Conservation (phyloP, 805 yeast genomes). For the Candida xiaguanensis region DNA sequence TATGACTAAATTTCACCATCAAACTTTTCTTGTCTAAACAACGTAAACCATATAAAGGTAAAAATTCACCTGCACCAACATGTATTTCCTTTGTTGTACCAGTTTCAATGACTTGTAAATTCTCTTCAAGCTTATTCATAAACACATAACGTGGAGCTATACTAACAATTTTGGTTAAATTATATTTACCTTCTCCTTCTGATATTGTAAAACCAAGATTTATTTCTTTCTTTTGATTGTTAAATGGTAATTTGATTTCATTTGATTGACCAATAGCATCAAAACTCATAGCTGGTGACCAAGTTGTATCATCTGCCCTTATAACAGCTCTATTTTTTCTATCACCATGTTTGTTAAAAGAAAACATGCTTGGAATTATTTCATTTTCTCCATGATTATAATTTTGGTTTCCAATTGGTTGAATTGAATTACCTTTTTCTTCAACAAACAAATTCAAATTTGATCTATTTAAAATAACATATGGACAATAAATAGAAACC, state of each 20-base stretch:
- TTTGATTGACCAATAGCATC: slow-evolving; percentile 85
- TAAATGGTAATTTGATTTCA: slow-evolving; percentile 47
- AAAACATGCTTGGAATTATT: slow-evolving; percentile 70
- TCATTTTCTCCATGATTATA: slow-evolving; percentile 19
- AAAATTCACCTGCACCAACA: slow-evolving; percentile 44
- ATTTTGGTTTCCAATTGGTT: slow-evolving; percentile 37
- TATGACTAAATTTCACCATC: slow-evolving; percentile 53
- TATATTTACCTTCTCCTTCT: slow-evolving; percentile 85
- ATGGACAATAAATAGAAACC: slow-evolving; percentile 77
- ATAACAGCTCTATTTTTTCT: slow-evolving; percentile 64
- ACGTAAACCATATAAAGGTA: slow-evolving; percentile 65
- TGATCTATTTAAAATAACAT: slow-evolving; percentile 77
- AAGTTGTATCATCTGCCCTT: slow-evolving; percentile 61
- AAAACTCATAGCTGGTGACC: slow-evolving; percentile 74
- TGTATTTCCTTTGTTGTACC: slow-evolving; percentile 54
- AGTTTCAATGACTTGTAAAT: slow-evolving; percentile 60
- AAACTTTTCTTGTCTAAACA: slow-evolving; percentile 57
- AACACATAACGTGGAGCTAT: slow-evolving; percentile 81
- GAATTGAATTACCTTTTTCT: slow-evolving; percentile 54
- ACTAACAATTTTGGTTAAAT: slow-evolving; percentile 70
- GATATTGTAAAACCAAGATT: slow-evolving; percentile 70
- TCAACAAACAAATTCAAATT: slow-evolving; percentile 59
- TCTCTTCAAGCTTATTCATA: slow-evolving; percentile 54
- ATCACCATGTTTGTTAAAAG: slow-evolving; percentile 61
- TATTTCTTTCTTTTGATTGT: slow-evolving; percentile 54